Evolutionary conservation across 352 stramenopile species (phyloP).

Genomic region (Aphanomyces euteiches): DNA sequence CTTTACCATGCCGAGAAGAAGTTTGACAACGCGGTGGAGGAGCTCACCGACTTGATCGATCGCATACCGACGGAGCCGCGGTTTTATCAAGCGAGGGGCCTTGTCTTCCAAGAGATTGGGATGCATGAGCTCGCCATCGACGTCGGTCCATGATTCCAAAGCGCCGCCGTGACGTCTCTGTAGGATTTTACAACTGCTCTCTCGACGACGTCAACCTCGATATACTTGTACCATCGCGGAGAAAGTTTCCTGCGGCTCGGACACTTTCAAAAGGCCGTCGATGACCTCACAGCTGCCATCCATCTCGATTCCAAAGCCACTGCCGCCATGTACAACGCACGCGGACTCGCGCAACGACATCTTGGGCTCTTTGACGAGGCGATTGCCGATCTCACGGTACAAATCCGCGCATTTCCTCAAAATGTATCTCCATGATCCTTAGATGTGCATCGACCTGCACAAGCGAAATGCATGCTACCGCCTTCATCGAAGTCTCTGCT

Average conservation of each 20-base stretch:
- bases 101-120: slow-evolving; percentile 58
- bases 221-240: slow-evolving; percentile 21
- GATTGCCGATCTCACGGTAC: slow-evolving; percentile 55
- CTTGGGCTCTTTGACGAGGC: slow-evolving; percentile 56
- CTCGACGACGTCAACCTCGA: slow-evolving; percentile 31
- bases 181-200: slow-evolving; percentile 41
- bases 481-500: slow-evolving; percentile 60
- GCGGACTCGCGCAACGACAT: slow-evolving; percentile 53
- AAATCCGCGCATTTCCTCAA: not conserved
- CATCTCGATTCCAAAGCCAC: slow-evolving; percentile 28
- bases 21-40: slow-evolving; percentile 39
- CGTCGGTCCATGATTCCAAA: slow-evolving; percentile 49
- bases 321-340: slow-evolving; percentile 47
- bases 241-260: slow-evolving; percentile 15
- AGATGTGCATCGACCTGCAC: slow-evolving; percentile 22
- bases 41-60: slow-evolving; percentile 47
- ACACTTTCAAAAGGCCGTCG: slow-evolving; percentile 19
- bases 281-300: slow-evolving; percentile 11
- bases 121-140: slow-evolving; percentile 48
- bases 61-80: slow-evolving; percentile 49
- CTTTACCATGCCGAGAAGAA: slow-evolving; percentile 31
- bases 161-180: slow-evolving; percentile 44
- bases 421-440: too few species aligned
- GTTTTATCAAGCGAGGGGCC: slow-evolving; percentile 52
- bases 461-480: slow-evolving; percentile 40